Evolutionary conservation across 306 rosid genomes (phyloP).

Genomic region (Hylodesmum podocarpum): DNA sequence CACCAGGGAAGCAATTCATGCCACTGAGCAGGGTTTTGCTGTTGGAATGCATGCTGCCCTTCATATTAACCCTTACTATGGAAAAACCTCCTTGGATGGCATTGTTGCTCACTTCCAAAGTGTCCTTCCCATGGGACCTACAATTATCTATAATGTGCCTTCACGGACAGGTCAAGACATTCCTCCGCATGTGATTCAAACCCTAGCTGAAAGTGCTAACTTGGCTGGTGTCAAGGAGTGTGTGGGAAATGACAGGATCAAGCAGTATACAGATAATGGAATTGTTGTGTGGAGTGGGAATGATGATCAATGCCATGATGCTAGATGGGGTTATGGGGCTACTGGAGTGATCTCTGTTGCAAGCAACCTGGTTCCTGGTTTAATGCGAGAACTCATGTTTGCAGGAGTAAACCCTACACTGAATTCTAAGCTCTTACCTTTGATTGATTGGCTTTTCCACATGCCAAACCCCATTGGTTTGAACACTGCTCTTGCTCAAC

Average conservation of each 20-base stretch:
- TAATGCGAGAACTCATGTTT: constrained; percentile 75
- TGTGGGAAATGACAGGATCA: constrained; percentile 70
- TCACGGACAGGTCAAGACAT: constrained; percentile 95
- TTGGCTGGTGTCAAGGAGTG: constrained; percentile 97
- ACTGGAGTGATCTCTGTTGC: constrained; percentile 87
- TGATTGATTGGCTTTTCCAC: constrained; percentile 77
- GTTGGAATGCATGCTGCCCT: constrained; percentile 99
- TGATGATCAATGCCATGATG: constrained; percentile 87
- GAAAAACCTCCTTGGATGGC: constrained; percentile 86
- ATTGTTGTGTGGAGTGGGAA: constrained; percentile 94
- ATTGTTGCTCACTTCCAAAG: constrained; percentile 69
- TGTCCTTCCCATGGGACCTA: constrained; percentile 88
- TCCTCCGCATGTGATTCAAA: constrained; percentile 69
- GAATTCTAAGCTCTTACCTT: constrained; percentile 66
- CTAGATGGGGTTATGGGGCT: constrained; percentile 95
- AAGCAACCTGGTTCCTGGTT: constrained; percentile 87
- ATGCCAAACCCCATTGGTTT: constrained; percentile 92
- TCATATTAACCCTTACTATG: constrained; percentile 94
- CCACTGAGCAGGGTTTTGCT: constrained; percentile 94
- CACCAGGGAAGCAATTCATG: constrained; percentile 93
- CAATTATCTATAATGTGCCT: constrained; percentile 91
- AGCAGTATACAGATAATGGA: constrained; percentile 57
- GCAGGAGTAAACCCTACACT: constrained; percentile 65
- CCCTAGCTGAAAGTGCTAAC: constrained; percentile 54
- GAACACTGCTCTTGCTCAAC: constrained; percentile 97